Evolutionary conservation across 1,284 basidiomycete genomes (phyloP), one percentile per base, ranked within the genome.

Genomic region (Ustilago tritici): DNA sequence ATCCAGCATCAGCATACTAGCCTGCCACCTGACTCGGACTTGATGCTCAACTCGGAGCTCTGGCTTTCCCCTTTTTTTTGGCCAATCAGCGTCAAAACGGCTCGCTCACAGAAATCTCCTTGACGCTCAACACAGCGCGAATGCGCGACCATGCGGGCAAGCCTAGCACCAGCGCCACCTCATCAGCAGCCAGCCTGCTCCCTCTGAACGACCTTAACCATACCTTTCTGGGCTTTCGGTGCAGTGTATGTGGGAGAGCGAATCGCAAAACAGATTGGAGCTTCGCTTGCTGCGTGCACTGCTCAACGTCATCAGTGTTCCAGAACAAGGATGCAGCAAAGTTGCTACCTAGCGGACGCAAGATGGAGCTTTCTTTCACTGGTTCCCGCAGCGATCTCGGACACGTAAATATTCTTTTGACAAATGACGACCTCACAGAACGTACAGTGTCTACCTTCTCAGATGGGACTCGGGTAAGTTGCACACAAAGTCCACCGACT

Each of bases 371-470:
- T 6, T 36, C n/a, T 15, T 73, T 58, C 34, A 61, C 55, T 15
- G 65, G 62, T 7, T 23, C 61, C 28, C 62, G 65, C 23, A 68
- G 65, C 52, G 65, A 65, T 36, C 70, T 73, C 8, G 65, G 70
- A 14, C 58, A 65, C 31, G 62, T 62, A 14, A 68, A 68, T n/a
- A n/a, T 73, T 19, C 36, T 68, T 0, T 34, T 73, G 55, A 52
- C 61, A 15, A 5, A 50, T 5, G 52, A 68, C 46, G 55, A 28
- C 31, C 11, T 73, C 8, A 56, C 59, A 12, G 38, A 58, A 6
- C 65, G 70, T 23, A 34, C 38, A 2, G 57, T 64, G 0, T 50
- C 59, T 28, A 59, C 61, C 17, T 73, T 73, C 52, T 56, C 57
- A 2, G 61, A 68, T 40, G 65, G 65, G 2, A 56, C 55, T 9